These are phyloP conservation scores for Suillus hirtellus DNA, from an alignment of 768 basidiomycete genomes.

Conservation along the genomic window DNA sequence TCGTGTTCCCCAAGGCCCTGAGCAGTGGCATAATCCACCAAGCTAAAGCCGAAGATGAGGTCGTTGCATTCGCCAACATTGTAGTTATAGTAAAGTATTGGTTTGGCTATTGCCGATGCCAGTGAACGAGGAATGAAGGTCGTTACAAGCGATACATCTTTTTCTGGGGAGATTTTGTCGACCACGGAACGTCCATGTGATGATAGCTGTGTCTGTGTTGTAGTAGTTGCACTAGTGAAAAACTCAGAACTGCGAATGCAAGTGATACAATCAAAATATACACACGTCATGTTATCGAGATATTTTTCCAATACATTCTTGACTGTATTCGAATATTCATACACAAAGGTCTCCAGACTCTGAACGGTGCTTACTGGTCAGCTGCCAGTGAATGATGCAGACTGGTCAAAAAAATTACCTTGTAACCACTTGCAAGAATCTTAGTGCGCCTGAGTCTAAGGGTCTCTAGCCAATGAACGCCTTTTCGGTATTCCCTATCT, in stretches of 20 bases:
- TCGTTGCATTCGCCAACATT: constrained; percentile 85
- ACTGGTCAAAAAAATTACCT: constrained; percentile 43
- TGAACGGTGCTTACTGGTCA: constrained; percentile 27
- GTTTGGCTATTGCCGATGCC: constrained; percentile 65
- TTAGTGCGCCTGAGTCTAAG: constrained; percentile 79
- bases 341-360: constrained; percentile 81
- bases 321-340: constrained; percentile 65
- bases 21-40: constrained; percentile 87
- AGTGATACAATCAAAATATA: constrained; percentile 18
- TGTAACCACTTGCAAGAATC: constrained; percentile 79
- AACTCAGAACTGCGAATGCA: constrained; percentile 10
- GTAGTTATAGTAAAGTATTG: constrained; percentile 73
- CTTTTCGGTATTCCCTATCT: constrained; percentile 92
- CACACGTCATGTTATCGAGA: constrained; percentile 77
- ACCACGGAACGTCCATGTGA: constrained; percentile 62
- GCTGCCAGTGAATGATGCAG: constrained; percentile 14
- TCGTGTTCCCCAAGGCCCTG: constrained; percentile 71
- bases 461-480: constrained; percentile 91
- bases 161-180: constrained; percentile 66
- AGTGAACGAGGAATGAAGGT: constrained; percentile 61
- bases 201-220: constrained; percentile 74
- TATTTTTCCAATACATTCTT: constrained; percentile 71
- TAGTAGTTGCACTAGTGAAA: constrained; percentile 67
- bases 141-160: constrained; percentile 62
- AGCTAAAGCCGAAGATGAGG: constrained; percentile 84